Percentiles rank a stretch among this genome's conserved stretches.
phyloP scores from a whole-genome alignment of 179 eudicot genomes.

The Heliamphora pulchella region DNA sequence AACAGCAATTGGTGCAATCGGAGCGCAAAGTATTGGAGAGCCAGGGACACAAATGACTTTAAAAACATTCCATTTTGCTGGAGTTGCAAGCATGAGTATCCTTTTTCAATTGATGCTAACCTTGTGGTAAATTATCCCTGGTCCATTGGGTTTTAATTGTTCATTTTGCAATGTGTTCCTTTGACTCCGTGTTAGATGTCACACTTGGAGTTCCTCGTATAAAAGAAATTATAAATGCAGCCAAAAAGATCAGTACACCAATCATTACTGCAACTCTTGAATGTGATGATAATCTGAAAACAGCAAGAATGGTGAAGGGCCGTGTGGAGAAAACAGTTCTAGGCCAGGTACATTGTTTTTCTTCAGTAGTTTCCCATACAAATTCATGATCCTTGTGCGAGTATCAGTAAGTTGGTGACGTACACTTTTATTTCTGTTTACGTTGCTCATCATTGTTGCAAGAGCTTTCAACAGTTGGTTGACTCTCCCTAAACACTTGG shows the following conservation, averaged over 20 bases:
- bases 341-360: slow-evolving; percentile 53
- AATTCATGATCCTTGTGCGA: slow-evolving; percentile 6
- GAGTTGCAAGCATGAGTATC: slow-evolving; percentile 99
- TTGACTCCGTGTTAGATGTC: slow-evolving; percentile 65
- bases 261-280: slow-evolving; percentile 64
- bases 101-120: slow-evolving; percentile 19
- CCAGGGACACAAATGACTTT: slow-evolving; percentile 99
- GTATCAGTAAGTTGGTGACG: background rate
- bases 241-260: slow-evolving; percentile 89
- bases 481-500: background rate
- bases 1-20: slow-evolving; percentile 94
- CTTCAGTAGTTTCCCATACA: background rate
- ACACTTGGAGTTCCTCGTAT: slow-evolving; percentile 99
- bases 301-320: slow-evolving; percentile 53
- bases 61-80: slow-evolving; percentile 98
- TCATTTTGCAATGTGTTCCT: slow-evolving; percentile 22
- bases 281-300: slow-evolving; percentile 27
- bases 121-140: background rate
- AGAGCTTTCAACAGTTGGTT: background rate
- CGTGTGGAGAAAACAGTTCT: slow-evolving; percentile 74
- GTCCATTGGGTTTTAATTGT: background rate
- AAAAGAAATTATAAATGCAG: slow-evolving; percentile 79
- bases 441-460: background rate
- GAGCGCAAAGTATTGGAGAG: slow-evolving; percentile 99
- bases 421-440: background rate